Percentiles rank a stretch among this genome's conserved stretches.
Conservation (phyloP, 805 yeast genomes). For the Metschnikowia continentalis region DNA sequence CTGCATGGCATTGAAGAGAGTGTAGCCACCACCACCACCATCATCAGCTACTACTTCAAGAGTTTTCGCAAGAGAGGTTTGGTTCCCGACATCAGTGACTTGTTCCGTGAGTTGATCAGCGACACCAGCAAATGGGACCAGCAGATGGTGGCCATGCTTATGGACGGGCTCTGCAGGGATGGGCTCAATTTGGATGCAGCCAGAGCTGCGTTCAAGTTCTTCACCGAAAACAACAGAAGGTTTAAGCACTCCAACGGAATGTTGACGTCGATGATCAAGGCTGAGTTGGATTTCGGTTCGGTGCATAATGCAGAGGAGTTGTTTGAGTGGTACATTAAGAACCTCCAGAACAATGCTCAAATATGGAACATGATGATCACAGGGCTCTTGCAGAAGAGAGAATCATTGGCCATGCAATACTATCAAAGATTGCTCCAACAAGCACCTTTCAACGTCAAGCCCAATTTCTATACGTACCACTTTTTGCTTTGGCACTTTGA, state of each 20-base stretch:
- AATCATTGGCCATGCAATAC: conserved; percentile 39
- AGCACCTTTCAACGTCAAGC: conserved; percentile 22
- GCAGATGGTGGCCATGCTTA: conserved; percentile 47
- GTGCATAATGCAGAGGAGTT: conserved; percentile 27
- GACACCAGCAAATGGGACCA: conserved; percentile 35
- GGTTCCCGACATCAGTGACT: conserved; percentile 35
- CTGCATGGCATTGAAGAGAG: conserved; percentile 46
- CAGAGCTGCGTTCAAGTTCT: conserved; percentile 41
- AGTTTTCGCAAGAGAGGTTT: conserved; percentile 40
- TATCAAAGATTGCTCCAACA: conserved; percentile 31
- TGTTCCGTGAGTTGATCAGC: conserved; percentile 40
- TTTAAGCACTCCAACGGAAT: conserved; percentile 27
- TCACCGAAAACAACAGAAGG: conserved; percentile 30
- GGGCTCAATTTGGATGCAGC: conserved; percentile 50
- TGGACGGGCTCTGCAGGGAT: conserved; percentile 49
- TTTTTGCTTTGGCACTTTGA: conserved; percentile 41
- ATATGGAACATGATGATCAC: conserved; percentile 41
- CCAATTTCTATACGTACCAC: conserved; percentile 50
- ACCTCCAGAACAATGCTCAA: conserved; percentile 34
- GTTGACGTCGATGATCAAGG: conserved; percentile 45
- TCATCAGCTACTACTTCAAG: conserved; percentile 53
- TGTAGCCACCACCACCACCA: conserved; percentile 57
- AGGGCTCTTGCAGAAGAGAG: conserved; percentile 27
- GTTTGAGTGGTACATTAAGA: conserved; percentile 31
- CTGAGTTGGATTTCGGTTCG: conserved; percentile 42